Evolutionary conservation across 2,329 filamentous ascomycete species (phyloP).

Genomic region (Beauveria sp.): DNA sequence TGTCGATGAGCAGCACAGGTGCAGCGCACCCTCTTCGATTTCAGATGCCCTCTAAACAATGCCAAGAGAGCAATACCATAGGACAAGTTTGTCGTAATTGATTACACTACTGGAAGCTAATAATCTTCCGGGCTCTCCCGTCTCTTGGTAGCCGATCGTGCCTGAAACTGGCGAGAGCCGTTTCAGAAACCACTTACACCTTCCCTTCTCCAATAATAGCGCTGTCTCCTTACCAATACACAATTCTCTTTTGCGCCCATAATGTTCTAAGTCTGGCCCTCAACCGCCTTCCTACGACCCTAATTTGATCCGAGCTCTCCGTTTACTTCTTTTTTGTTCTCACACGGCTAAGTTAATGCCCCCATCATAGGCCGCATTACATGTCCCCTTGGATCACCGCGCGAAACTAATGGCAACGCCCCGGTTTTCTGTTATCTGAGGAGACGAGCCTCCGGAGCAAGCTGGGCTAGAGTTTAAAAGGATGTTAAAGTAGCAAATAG

Average conservation of each 20-base stretch:
- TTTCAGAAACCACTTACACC: background rate
- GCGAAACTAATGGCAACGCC: background rate
- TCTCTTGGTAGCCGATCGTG: background rate
- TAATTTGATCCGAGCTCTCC: background rate
- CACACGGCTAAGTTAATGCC: background rate
- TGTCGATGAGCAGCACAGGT: background rate
- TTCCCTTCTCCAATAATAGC: background rate
- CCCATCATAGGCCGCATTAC: background rate
- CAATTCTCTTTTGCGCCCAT: background rate
- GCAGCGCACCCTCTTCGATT: background rate
- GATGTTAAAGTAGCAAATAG: background rate
- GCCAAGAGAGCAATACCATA: background rate
- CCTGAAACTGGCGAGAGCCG: background rate
- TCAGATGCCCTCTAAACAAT: no score
- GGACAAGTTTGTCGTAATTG: background rate
- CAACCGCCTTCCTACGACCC: no score
- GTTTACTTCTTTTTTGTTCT: background rate
- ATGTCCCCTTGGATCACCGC: background rate
- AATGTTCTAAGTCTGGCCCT: background rate
- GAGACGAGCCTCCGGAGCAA: background rate
- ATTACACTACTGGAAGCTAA: background rate
- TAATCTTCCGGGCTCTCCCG: background rate
- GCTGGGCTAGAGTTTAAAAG: background rate
- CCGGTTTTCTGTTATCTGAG: background rate
- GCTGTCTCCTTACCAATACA: no score